A percentile compares a stretch with the other conserved stretches of the same genome.
phyloP scores from a whole-genome alignment of 495 filamentous ascomycete genomes.

The Tuber borchii region DNA sequence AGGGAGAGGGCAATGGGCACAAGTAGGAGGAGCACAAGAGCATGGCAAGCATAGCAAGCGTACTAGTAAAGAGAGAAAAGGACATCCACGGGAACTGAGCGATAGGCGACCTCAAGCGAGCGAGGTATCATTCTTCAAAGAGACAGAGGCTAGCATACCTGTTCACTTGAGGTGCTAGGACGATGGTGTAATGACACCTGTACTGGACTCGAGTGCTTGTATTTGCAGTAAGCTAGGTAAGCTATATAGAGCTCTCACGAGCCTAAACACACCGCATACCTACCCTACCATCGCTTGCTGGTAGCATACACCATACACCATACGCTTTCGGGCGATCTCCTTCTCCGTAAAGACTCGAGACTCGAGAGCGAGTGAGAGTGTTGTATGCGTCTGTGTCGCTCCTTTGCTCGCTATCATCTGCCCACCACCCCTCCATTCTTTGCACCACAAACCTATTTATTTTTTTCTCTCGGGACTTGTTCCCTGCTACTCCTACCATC shows the following conservation, averaged over 20 bases:
- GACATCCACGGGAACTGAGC: background rate
- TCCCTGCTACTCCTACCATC: background rate
- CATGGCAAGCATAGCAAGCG: too few relatives aligned
- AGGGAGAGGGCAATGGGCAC: background rate
- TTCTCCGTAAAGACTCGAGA: background rate
- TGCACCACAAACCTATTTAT: background rate
- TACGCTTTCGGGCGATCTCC: background rate
- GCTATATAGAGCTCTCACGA: background rate
- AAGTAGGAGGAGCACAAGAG: background rate
- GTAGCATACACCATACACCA: background rate
- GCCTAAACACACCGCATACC: background rate
- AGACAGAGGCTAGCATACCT: background rate
- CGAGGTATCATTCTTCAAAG: background rate
- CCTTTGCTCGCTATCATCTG: background rate
- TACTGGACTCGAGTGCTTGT: background rate
- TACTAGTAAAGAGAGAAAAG: background rate
- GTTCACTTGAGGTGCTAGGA: too few relatives aligned
- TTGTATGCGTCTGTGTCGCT: conserved; percentile 2
- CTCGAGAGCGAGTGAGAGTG: background rate
- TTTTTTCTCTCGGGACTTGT: background rate
- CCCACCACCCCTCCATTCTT: conserved; percentile 1
- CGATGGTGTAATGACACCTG: background rate
- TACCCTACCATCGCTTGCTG: too few relatives aligned
- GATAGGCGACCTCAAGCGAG: background rate
- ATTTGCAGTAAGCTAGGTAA: background rate